These are phyloP conservation scores for Aspergillus ochraceoroseus DNA, from an alignment of 2,329 filamentous ascomycete genomes.

Conservation along the genomic window DNA sequence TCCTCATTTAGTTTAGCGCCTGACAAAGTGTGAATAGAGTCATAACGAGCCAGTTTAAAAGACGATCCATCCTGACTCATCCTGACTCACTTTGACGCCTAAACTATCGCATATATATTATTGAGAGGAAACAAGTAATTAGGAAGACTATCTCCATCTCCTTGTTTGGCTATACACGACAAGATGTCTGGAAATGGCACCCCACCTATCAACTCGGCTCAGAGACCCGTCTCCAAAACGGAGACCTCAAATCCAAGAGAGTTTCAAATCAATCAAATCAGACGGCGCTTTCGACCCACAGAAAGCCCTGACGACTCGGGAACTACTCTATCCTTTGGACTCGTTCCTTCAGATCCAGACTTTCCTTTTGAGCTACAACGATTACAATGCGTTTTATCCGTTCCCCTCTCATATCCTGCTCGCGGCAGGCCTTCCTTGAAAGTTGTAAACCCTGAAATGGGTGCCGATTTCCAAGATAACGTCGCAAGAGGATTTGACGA, in stretches of 20 bases:
- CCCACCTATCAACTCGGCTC: slow-evolving; percentile 30
- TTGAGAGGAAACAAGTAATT: too few relatives aligned
- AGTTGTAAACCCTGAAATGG: slow-evolving; percentile 66
- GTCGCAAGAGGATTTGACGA: slow-evolving; percentile 68
- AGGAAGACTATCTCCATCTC: too few relatives aligned
- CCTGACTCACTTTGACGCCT: slow-evolving; percentile 4
- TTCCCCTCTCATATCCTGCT: slow-evolving; percentile 61
- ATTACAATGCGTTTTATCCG: slow-evolving; percentile 61
- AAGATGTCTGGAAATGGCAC: slow-evolving; percentile 26
- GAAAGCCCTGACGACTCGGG: slow-evolving; percentile 47
- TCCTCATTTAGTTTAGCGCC: slow-evolving; percentile 6
- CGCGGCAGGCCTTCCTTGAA: slow-evolving; percentile 53
- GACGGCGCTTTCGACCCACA: slow-evolving; percentile 57
- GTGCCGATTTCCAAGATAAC: slow-evolving; percentile 68
- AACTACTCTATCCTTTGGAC: slow-evolving; percentile 58
- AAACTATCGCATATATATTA: too few relatives aligned
- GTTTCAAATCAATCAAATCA: slow-evolving; percentile 70
- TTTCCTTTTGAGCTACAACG: slow-evolving; percentile 72
- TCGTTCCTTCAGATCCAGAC: slow-evolving; percentile 73
- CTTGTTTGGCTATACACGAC: slow-evolving; percentile 6
- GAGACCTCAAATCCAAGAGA: slow-evolving; percentile 64
- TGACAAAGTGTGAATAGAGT: too few relatives aligned
- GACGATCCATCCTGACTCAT: slow-evolving; percentile 8
- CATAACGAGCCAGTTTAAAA: too few relatives aligned
- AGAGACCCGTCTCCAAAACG: slow-evolving; percentile 61